These are phyloP conservation scores for Alternaria triticina DNA, from an alignment of 2,329 filamentous ascomycete species.

Conservation along the genomic window DNA sequence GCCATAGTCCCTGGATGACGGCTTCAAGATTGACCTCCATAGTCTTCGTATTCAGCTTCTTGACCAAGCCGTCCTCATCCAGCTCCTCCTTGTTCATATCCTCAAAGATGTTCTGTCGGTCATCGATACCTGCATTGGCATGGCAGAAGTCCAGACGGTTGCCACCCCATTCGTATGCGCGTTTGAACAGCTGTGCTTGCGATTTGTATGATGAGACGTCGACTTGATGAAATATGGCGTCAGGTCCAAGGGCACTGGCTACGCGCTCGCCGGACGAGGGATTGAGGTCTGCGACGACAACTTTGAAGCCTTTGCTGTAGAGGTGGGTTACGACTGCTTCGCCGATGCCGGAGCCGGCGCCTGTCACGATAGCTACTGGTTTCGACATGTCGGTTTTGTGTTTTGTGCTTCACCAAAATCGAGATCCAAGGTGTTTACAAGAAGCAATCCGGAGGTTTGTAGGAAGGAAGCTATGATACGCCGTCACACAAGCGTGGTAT, in stretches of 20 bases:
- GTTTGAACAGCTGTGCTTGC: conserved; percentile 49
- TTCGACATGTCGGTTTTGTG: conserved; percentile 37
- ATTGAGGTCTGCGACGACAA: conserved; percentile 56
- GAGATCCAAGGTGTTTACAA: not conserved
- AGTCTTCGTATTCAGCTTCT: conserved; percentile 47
- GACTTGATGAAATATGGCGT: conserved; percentile 45
- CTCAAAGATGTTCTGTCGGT: conserved; percentile 48
- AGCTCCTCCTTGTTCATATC: conserved; percentile 33
- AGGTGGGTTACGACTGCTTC: conserved; percentile 53
- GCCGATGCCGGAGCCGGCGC: conserved; percentile 54
- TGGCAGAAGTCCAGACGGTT: conserved; percentile 52
- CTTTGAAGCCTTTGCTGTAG: conserved; percentile 46
- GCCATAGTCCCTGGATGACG: conserved; percentile 51
- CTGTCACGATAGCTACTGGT: conserved; percentile 54
- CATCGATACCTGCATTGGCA: conserved; percentile 54
- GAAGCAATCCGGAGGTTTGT: not conserved
- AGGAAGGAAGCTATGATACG: not conserved
- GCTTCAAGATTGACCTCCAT: conserved; percentile 52
- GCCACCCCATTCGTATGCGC: conserved; percentile 52
- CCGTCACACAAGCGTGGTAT: not conserved
- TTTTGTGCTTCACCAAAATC: not conserved
- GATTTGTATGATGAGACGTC: conserved; percentile 51
- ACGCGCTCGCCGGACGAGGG: conserved; percentile 33
- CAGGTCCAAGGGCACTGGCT: conserved; percentile 31
- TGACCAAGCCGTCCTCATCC: conserved; percentile 46